Percentiles rank a stretch among this genome's conserved stretches.
Evolutionary conservation across 306 rosid species (phyloP).

Genomic region (Ammopiptanthus mongolicus): DNA sequence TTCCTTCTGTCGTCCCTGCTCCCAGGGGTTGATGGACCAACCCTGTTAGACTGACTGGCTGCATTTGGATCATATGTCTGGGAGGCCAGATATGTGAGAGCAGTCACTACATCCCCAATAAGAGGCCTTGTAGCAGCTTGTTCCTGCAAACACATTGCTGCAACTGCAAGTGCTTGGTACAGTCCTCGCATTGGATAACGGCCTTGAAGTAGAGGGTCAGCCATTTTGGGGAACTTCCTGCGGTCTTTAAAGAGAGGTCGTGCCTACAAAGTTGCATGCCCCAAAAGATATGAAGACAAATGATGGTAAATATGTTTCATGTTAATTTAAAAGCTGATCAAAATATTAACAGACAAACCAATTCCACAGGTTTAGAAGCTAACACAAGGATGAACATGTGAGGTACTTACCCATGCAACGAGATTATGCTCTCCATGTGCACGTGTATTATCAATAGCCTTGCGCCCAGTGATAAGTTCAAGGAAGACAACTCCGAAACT

Average conservation of each 20-base stretch:
- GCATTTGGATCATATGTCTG: slow-evolving; percentile 80
- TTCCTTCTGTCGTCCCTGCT: slow-evolving; percentile 62
- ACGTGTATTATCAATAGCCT: slow-evolving; percentile 81
- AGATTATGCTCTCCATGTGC: slow-evolving; percentile 91
- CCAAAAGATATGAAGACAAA: slow-evolving; percentile 17
- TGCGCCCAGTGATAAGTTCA: slow-evolving; percentile 92
- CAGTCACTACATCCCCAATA: slow-evolving; percentile 93
- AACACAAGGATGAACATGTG: not conserved
- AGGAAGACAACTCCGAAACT: slow-evolving; percentile 96
- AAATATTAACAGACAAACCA: not conserved
- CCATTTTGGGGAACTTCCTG: slow-evolving; percentile 90
- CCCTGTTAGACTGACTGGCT: slow-evolving; percentile 49
- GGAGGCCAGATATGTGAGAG: slow-evolving; percentile 88
- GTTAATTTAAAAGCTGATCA: not conserved
- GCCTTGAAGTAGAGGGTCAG: slow-evolving; percentile 89
- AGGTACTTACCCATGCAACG: slow-evolving; percentile 82
- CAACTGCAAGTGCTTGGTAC: slow-evolving; percentile 96
- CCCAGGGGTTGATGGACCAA: slow-evolving; percentile 82
- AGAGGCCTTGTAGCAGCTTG: slow-evolving; percentile 97
- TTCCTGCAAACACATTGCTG: slow-evolving; percentile 97
- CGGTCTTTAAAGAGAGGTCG: slow-evolving; percentile 92
- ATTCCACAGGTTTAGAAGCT: not conserved
- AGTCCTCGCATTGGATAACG: slow-evolving; percentile 88
- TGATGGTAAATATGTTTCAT: not conserved
- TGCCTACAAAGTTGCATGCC: slow-evolving; percentile 49